phyloP scores from a whole-genome alignment of 805 yeast species.

The Kodamaea hsintzibuensis region DNA sequence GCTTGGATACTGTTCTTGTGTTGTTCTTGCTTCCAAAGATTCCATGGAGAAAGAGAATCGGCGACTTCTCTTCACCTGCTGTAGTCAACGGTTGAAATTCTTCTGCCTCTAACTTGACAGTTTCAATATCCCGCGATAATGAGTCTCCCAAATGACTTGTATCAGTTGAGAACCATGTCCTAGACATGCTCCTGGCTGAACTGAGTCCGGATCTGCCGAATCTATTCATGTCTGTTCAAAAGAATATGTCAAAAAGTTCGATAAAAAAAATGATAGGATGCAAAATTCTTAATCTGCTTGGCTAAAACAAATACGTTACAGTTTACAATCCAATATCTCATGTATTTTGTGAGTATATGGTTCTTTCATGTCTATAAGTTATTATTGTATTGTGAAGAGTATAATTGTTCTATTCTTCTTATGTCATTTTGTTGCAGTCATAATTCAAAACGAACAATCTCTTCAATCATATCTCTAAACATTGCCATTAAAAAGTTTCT shows the following conservation, averaged over 20 bases:
- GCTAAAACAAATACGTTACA: too few species aligned
- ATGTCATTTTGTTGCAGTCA: too few species aligned
- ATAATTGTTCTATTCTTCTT: too few species aligned
- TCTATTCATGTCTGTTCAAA: neutral
- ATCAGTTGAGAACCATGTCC: neutral
- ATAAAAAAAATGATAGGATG: neutral
- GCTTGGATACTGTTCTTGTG: conserved; percentile 75
- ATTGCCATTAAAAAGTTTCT: too few species aligned
- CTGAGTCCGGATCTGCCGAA: neutral
- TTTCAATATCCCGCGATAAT: conserved; percentile 25
- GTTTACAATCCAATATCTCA: neutral
- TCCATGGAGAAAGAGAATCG: conserved; percentile 84
- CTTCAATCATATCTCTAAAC: too few species aligned
- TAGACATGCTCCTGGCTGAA: conserved; percentile 2
- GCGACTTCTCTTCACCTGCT: conserved; percentile 41
- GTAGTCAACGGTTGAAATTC: conserved; percentile 18
- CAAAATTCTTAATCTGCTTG: too few species aligned
- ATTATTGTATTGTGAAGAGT: too few species aligned
- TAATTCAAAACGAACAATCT: too few species aligned
- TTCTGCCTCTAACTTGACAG: conserved; percentile 60
- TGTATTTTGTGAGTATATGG: too few species aligned
- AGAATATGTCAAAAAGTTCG: neutral
- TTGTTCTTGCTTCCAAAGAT: conserved; percentile 83
- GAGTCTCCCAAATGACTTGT: conserved; percentile 31
- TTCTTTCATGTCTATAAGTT: too few species aligned